These are phyloP conservation scores for Herpotrichia juniperi DNA, from an alignment of 2,329 filamentous ascomycete species.

Conservation along the genomic window DNA sequence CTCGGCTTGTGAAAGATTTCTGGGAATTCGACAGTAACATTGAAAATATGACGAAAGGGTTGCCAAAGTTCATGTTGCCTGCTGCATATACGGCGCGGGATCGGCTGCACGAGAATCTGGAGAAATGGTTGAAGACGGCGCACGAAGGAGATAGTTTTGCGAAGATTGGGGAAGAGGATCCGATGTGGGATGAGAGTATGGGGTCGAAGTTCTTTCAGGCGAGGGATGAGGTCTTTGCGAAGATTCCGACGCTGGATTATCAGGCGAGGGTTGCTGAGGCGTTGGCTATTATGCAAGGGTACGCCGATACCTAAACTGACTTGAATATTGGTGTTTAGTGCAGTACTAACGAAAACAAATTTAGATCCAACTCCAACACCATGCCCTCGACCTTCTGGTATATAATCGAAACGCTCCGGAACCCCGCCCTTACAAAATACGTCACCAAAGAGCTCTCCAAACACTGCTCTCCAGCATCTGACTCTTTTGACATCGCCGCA, in stretches of 20 bases:
- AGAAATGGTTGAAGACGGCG: conserved; percentile 26
- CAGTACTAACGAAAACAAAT: neutral
- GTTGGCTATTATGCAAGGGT: conserved; percentile 33
- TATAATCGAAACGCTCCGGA: conserved; percentile 27
- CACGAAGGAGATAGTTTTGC: conserved; percentile 23
- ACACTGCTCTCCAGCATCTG: conserved; percentile 12
- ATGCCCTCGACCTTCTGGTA: conserved; percentile 31
- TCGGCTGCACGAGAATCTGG: conserved; percentile 24
- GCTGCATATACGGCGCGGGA: conserved; percentile 22
- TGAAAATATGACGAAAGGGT: conserved; percentile 22
- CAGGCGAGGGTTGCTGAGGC: conserved; percentile 25
- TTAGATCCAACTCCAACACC: conserved; percentile 22
- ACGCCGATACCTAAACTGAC: conserved; percentile 17
- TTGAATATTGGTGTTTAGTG: conserved; percentile 4
- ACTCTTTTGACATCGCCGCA: conserved; percentile 20
- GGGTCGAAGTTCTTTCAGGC: conserved; percentile 31
- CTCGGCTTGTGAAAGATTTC: conserved; percentile 31
- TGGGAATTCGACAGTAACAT: conserved; percentile 28
- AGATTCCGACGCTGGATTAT: conserved; percentile 12
- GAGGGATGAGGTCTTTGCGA: conserved; percentile 17
- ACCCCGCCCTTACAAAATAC: conserved; percentile 21
- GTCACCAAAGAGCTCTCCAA: conserved; percentile 17
- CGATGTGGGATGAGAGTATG: conserved; percentile 23
- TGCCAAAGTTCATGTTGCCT: conserved; percentile 24
- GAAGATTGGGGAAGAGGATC: conserved; percentile 14